phyloP scores from a whole-genome alignment of 352 stramenopile genomes.

The Phytophthora sansomeana region DNA sequence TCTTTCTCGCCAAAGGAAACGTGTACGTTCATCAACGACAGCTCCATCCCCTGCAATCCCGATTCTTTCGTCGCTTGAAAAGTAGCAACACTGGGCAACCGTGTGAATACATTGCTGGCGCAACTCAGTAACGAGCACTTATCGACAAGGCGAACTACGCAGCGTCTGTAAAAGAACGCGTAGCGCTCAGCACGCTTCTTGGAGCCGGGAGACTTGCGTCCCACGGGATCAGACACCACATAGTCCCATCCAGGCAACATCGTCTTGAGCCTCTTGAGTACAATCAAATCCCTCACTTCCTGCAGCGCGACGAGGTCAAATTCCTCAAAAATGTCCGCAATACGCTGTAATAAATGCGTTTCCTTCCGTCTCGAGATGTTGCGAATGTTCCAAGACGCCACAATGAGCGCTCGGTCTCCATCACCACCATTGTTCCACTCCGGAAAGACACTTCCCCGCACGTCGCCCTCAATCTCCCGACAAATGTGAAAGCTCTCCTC shows the following conservation, averaged over 20 bases:
- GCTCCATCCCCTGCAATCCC: constrained; percentile 29
- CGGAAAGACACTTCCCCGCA: constrained; percentile 49
- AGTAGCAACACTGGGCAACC: constrained; percentile 53
- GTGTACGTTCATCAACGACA: constrained; percentile 63
- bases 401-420: constrained; percentile 39
- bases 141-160: constrained; percentile 32
- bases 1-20: constrained; percentile 50
- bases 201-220: constrained; percentile 18
- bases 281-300: constrained; percentile 68
- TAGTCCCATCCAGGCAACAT: constrained; percentile 70
- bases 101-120: constrained; percentile 31
- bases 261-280: constrained; percentile 65
- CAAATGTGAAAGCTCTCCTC: constrained; percentile 41
- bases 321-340: constrained; percentile 53
- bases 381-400: constrained; percentile 82
- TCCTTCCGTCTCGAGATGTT: constrained; percentile 68
- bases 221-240: constrained; percentile 54
- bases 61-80: constrained; percentile 39
- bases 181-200: constrained; percentile 56
- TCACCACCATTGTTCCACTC: not conserved
- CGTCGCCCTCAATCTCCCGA: constrained; percentile 39
- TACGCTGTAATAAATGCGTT: constrained; percentile 46
- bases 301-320: constrained; percentile 80
- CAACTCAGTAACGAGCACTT: constrained; percentile 33
- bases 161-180: constrained; percentile 63